Evolutionary conservation across 352 stramenopile species (phyloP).

Genomic region (Phytophthora pisi): DNA sequence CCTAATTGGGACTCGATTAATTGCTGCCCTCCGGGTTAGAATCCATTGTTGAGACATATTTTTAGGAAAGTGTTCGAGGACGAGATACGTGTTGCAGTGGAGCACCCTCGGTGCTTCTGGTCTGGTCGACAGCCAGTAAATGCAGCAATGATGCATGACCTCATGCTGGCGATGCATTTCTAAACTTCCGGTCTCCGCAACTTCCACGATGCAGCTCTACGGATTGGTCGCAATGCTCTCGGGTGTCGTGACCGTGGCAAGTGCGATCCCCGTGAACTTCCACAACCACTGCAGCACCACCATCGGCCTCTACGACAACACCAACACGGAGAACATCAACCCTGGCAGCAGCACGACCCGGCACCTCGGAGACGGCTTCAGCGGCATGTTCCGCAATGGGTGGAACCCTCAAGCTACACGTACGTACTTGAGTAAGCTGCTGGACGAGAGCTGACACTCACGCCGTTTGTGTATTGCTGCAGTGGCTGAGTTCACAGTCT

Average conservation of each 20-base stretch:
- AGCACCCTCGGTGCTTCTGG: neutral
- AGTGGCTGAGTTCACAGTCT: constrained; percentile 61
- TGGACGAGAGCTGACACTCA: neutral
- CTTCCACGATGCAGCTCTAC: constrained; percentile 20
- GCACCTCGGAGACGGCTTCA: constrained; percentile 55
- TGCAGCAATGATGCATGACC: neutral
- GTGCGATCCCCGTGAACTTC: constrained; percentile 56
- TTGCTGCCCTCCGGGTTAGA: neutral
- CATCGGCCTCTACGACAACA: constrained; percentile 62
- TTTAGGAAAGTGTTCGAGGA: constrained; percentile 29
- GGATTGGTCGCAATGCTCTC: constrained; percentile 9
- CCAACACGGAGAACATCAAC: constrained; percentile 42
- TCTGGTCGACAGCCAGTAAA: constrained; percentile 24
- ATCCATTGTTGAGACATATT: constrained; percentile 3
- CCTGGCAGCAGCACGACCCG: constrained; percentile 37
- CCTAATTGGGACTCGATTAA: too few species aligned
- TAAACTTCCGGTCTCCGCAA: constrained; percentile 4
- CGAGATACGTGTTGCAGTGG: constrained; percentile 22
- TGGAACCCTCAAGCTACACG: constrained; percentile 54
- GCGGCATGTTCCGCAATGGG: constrained; percentile 71
- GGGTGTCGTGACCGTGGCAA: neutral
- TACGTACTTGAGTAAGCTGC: constrained; percentile 3
- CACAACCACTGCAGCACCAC: constrained; percentile 53
- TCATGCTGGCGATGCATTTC: constrained; percentile 13
- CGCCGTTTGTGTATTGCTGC: neutral